Evolutionary conservation across 2,329 filamentous ascomycete genomes (phyloP), one percentile per base, ranked within the genome.

Genomic region (Dactylellina haptotyla): DNA sequence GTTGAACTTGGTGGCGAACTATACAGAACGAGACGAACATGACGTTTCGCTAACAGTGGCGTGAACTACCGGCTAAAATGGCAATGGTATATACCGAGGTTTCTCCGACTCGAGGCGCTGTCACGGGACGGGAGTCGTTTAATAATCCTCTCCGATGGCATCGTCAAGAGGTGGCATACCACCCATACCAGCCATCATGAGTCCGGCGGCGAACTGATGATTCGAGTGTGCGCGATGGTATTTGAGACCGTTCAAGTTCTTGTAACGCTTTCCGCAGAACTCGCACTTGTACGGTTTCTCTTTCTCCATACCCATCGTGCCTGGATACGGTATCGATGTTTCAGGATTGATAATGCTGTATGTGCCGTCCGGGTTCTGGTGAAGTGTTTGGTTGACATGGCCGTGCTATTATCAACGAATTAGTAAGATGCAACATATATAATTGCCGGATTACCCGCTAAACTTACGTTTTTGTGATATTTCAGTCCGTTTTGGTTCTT

Each of bases 401-500:
- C 95, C 95, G 78, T 99, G 95, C 81, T 78, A 64, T 75, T 37
- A 61, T 32, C 62, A 26, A 12, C 69, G 54, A 66, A 77, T 75
- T 65, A 75, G 45, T 58, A 73, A 34, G 57, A 54, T 32, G 1
- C 5, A 32, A 10, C 56, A 50, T 9, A 1, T 20, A 26, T n/a
- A n/a, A 37, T 34, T 28, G 65, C 56, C 43, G 34, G 23, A 37
- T 30, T 1, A 28, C 20, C 30, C 30, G 48, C 39, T 34, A 34
- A 25, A 83, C 85, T 82, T 83, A 87, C 86, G 79, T 86, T 84
- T 82, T 90, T 90, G 82, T 90, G 88, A 78, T 92, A 99, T 87
- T 98, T 99, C 65, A 99, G 85, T 54, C 95, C 95, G 78, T 99
- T 99, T 81, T 98, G 95, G 81, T 99, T 99, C 85, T 99, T 99